Evolutionary conservation across 2,329 filamentous ascomycete species (phyloP), one percentile per base, ranked within the genome.

Genomic region (Clonostachys rosea): DNA sequence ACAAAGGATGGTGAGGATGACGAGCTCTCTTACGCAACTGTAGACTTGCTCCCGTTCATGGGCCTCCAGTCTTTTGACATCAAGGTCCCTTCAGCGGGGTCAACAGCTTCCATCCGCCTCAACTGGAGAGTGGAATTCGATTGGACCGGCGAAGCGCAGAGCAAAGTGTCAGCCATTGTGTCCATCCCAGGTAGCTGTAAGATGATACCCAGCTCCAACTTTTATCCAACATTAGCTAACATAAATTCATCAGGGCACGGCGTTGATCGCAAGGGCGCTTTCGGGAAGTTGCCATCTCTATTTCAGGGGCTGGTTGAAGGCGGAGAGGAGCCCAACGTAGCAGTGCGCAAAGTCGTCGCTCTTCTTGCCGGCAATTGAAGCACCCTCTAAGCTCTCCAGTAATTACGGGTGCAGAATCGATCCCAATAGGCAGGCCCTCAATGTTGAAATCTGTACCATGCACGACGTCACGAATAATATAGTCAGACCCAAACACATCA

Each of bases 91-190:
- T 1, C 39, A 42, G 33, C 24, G 6, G 33, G 13, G 5, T 58
- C 61, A 1, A 50, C 66, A 10, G 68, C 75, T 3, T 60, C 69
- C 11, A 47, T 83, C 5, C 73, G 79, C 24, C 65, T 89, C 2
- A 69, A 74, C 48, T 89, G 86, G 86, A 69, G 64, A 42, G 81
- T 87, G 40, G 64, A 65, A 3, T 87, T 89, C 56, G 85, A 89
- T 61, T 89, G 84, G 85, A 84, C 84, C 0, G 86, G 86, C 6
- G 86, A 89, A 58, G 84, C 82, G 5, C 75, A 78, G 56, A 87
- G 78, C 53, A 69, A 69, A 41, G 63, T 88, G 14, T 67, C 66
- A 5, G 68, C 84, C 11, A 59, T 79, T 51, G 67, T 81, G 3
- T 76, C 77, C 5, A 67, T 83, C 39, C 84, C 85, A 1, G 71